Conservation (phyloP, 306 rosid species). For the Canavalia gladiata region DNA sequence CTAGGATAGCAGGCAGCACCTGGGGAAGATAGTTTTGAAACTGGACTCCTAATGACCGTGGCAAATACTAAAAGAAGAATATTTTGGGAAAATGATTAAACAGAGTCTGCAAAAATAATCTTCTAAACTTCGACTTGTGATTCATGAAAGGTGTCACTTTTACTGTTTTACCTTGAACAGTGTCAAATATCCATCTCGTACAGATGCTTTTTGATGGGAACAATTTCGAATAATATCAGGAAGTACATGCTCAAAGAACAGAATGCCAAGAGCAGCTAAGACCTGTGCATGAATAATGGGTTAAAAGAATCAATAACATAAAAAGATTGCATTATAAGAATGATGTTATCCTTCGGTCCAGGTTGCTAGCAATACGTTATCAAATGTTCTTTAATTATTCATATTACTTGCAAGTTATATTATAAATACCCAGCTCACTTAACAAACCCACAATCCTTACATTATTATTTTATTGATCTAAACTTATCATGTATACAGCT, state of each 20-base stretch:
- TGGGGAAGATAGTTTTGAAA: constrained; percentile 93
- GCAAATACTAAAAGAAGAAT: constrained; percentile 71
- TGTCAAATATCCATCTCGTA: constrained; percentile 95
- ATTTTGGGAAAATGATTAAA: constrained; percentile 42
- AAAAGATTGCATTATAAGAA: constrained; percentile 22
- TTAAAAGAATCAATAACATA: constrained; percentile 30
- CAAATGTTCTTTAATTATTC: constrained; percentile 8
- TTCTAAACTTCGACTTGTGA: background rate
- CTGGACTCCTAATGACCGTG: constrained; percentile 90
- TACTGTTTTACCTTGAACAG: constrained; percentile 81
- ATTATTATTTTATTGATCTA: constrained; percentile 3
- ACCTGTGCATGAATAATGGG: constrained; percentile 61
- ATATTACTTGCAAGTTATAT: constrained; percentile 6
- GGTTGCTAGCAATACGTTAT: background rate
- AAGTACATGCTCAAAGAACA: constrained; percentile 85
- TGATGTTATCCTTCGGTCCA: background rate
- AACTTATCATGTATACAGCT: constrained; percentile 22
- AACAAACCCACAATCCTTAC: constrained; percentile 2
- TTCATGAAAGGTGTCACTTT: background rate
- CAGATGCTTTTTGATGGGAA: constrained; percentile 93
- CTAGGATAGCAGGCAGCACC: constrained; percentile 94
- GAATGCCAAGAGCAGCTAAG: constrained; percentile 91
- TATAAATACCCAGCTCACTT: background rate
- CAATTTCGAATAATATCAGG: constrained; percentile 94
- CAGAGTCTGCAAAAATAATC: constrained; percentile 4